These are phyloP conservation scores for Rhizophagus prolifer DNA, from an alignment of 192 early-diverging fungal species.

Conservation along the genomic window DNA sequence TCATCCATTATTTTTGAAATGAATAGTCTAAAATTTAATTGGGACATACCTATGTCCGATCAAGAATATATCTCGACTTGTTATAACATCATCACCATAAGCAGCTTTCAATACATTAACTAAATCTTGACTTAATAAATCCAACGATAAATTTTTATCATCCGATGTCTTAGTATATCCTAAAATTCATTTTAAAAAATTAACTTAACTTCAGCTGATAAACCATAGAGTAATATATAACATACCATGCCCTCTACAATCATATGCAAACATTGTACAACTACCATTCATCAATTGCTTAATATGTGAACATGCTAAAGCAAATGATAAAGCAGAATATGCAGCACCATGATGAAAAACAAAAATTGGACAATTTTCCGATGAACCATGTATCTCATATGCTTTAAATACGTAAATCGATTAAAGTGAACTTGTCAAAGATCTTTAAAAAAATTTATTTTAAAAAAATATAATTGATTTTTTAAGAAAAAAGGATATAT, in stretches of 20 bases:
- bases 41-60: constrained; percentile 73
- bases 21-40: background rate
- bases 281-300: constrained; percentile 36
- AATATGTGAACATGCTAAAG: constrained; percentile 57
- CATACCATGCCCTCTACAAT: constrained; percentile 73
- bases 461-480: background rate
- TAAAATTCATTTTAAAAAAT: constrained; percentile 27
- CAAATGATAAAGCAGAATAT: constrained; percentile 66
- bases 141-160: constrained; percentile 56
- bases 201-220: background rate
- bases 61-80: constrained; percentile 58
- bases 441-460: background rate
- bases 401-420: constrained; percentile 44
- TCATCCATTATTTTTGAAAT: background rate
- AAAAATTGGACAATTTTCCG: constrained; percentile 56
- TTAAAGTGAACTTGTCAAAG: background rate
- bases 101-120: constrained; percentile 45
- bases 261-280: constrained; percentile 58
- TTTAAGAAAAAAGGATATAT: constrained; percentile 22
- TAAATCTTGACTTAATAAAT: constrained; percentile 60
- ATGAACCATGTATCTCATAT: constrained; percentile 39
- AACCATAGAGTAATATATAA: constrained; percentile 17
- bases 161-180: constrained; percentile 47
- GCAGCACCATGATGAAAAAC: constrained; percentile 85
- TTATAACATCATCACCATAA: constrained; percentile 39